These are phyloP conservation scores for Monilinia aucupariae DNA, from an alignment of 2,329 filamentous ascomycete genomes.

Conservation along the genomic window DNA sequence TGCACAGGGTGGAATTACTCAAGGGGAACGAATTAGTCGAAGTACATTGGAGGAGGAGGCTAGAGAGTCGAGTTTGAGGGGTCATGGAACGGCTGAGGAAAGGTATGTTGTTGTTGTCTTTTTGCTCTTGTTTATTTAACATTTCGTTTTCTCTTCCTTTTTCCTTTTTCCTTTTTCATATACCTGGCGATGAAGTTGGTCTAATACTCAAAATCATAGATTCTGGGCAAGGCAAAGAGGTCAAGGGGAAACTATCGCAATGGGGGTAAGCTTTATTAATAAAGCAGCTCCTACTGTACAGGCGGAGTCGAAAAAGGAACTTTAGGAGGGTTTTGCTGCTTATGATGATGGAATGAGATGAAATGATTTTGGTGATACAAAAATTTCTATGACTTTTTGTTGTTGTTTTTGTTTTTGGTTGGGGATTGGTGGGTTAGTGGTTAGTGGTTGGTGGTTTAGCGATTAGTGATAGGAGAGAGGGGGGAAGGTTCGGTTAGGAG, in stretches of 20 bases:
- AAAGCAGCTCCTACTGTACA: slow-evolving; percentile 34
- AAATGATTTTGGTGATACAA: background rate
- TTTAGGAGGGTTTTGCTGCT: background rate
- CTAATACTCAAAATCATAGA: slow-evolving; percentile 8
- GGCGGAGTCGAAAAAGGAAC: slow-evolving; percentile 21
- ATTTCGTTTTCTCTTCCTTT: no score
- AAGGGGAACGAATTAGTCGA: slow-evolving; percentile 59
- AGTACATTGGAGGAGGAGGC: slow-evolving; percentile 60
- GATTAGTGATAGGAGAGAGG: background rate
- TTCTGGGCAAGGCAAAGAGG: slow-evolving; percentile 57
- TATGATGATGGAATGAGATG: background rate
- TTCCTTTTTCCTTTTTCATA: background rate
- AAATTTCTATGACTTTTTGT: background rate
- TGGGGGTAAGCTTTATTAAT: slow-evolving; percentile 52
- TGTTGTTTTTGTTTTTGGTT: background rate
- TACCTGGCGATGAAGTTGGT: background rate
- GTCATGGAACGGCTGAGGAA: slow-evolving; percentile 48
- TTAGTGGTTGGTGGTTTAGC: background rate
- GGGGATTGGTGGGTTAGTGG: background rate
- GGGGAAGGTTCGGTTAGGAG: no score
- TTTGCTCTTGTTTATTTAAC: background rate
- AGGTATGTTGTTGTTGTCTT: slow-evolving; percentile 41
- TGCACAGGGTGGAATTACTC: slow-evolving; percentile 43
- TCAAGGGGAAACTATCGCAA: slow-evolving; percentile 51
- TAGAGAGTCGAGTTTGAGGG: slow-evolving; percentile 44